A percentile compares a stretch with the other conserved stretches of the same genome.
phyloP scores from a whole-genome alignment of 345 rosid genomes.

The Rhodamnia argentea region DNA sequence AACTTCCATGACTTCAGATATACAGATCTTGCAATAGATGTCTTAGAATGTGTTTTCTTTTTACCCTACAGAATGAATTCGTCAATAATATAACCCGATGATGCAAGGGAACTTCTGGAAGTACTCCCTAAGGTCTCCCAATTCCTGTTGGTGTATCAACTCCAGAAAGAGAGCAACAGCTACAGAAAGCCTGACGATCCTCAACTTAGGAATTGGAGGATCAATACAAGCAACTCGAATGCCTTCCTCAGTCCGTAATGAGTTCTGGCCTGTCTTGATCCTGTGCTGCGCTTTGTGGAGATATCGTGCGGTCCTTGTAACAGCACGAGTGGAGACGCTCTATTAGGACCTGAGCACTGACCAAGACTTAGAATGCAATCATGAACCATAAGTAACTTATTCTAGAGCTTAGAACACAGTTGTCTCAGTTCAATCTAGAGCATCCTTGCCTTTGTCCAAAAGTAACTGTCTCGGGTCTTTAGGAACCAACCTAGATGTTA shows the following conservation, averaged over 20 bases:
- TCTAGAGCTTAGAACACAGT: not conserved
- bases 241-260: not conserved
- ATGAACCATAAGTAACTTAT: not conserved
- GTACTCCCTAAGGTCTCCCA: not conserved
- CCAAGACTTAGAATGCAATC: not conserved
- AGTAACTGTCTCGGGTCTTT: not conserved
- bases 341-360: constrained; percentile 38
- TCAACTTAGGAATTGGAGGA: not conserved
- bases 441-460: not conserved
- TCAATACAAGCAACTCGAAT: not conserved
- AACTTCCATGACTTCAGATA: not conserved
- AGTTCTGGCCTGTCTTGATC: not conserved
- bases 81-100: constrained; percentile 1
- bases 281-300: not conserved
- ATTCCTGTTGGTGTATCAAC: not conserved
- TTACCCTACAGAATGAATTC: not conserved
- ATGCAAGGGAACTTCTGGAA: constrained; percentile 11
- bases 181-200: not conserved
- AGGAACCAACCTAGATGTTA: not conserved
- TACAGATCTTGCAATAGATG: not conserved
- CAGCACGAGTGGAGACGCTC: constrained; percentile 62
- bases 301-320: constrained; percentile 39
- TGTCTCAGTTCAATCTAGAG: not conserved
- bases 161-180: not conserved
- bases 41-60: not conserved